Evolutionary conservation across 1,284 basidiomycete species (phyloP).

Genomic region (Mycena citricolor): DNA sequence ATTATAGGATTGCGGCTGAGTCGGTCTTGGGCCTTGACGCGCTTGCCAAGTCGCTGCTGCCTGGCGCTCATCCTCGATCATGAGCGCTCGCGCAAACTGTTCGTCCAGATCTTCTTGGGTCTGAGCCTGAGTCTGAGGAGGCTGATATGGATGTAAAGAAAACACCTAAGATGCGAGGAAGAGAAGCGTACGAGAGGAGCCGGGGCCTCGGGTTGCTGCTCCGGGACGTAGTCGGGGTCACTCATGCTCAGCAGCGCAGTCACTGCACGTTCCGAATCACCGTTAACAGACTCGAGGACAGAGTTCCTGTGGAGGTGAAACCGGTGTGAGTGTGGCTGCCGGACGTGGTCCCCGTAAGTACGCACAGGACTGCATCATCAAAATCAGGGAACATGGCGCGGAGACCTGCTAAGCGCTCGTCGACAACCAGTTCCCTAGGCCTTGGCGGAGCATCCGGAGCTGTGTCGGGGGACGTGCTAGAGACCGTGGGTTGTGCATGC

Average conservation of each 20-base stretch:
- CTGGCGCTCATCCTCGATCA: conserved; percentile 63
- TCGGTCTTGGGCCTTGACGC: too few species aligned
- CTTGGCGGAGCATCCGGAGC: conserved; percentile 11
- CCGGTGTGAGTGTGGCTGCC: conserved; percentile 1
- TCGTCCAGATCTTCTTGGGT: conserved; percentile 73
- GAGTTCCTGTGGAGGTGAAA: conserved; percentile 44
- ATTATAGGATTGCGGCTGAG: too few species aligned
- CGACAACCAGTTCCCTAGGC: conserved; percentile 27
- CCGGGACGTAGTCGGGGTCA: conserved; percentile 66
- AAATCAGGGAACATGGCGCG: conserved; percentile 80
- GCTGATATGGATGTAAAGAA: neutral
- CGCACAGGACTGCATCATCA: conserved; percentile 65
- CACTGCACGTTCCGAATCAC: conserved; percentile 69
- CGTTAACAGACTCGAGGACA: conserved; percentile 64
- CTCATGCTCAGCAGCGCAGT: conserved; percentile 77
- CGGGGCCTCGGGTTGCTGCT: conserved; percentile 20
- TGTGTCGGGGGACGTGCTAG: too few species aligned
- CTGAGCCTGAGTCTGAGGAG: too few species aligned
- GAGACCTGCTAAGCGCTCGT: conserved; percentile 55
- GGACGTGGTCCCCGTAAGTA: too few species aligned
- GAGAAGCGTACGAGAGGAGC: conserved; percentile 7
- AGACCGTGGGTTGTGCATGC: too few species aligned
- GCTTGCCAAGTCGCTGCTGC: too few species aligned
- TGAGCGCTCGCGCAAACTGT: conserved; percentile 67
- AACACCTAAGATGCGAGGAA: neutral